Evolutionary conservation across 1,284 basidiomycete genomes (phyloP).

Genomic region (Boletus hoseneyae): DNA sequence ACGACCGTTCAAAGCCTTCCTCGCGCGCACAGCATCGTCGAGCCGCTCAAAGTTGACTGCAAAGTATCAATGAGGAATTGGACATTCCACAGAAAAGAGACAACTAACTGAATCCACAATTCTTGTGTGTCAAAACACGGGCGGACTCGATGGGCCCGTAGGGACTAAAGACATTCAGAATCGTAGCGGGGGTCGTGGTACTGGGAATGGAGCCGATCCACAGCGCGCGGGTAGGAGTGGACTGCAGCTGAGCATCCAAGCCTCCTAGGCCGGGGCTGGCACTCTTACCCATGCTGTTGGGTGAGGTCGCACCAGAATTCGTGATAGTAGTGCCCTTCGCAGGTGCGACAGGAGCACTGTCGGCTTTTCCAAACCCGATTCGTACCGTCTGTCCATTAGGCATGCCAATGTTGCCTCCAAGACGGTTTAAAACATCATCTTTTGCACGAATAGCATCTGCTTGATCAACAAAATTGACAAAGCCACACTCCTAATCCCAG

Average conservation of each 20-base stretch:
- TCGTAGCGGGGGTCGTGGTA: slow-evolving; percentile 88
- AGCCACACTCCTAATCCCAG: slow-evolving; percentile 83
- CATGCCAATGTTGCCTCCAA: slow-evolving; percentile 92
- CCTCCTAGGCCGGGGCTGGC: slow-evolving; percentile 51
- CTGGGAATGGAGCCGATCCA: slow-evolving; percentile 97
- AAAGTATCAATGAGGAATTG: slow-evolving; percentile 6
- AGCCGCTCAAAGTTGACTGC: slow-evolving; percentile 94
- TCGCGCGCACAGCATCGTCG: slow-evolving; percentile 92
- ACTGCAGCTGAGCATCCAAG: slow-evolving; percentile 80
- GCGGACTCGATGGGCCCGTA: slow-evolving; percentile 98
- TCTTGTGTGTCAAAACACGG: slow-evolving; percentile 93
- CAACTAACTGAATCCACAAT: slow-evolving; percentile 85
- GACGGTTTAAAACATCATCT: slow-evolving; percentile 92
- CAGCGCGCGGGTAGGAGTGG: slow-evolving; percentile 86
- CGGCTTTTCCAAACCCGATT: slow-evolving; percentile 97
- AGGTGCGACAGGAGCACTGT: slow-evolving; percentile 86
- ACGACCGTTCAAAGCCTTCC: slow-evolving; percentile 91
- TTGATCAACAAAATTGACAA: slow-evolving; percentile 97
- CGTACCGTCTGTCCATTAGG: slow-evolving; percentile 91
- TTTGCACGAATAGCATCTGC: slow-evolving; percentile 93
- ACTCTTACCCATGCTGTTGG: slow-evolving; percentile 51
- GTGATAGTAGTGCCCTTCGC: slow-evolving; percentile 67
- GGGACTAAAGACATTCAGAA: slow-evolving; percentile 90
- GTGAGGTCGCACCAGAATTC: slow-evolving; percentile 61
- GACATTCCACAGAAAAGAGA: background rate